Base-by-base conservation (phyloP, 352 stramenopile species). In the Pelagophyceae sp. region DNA sequence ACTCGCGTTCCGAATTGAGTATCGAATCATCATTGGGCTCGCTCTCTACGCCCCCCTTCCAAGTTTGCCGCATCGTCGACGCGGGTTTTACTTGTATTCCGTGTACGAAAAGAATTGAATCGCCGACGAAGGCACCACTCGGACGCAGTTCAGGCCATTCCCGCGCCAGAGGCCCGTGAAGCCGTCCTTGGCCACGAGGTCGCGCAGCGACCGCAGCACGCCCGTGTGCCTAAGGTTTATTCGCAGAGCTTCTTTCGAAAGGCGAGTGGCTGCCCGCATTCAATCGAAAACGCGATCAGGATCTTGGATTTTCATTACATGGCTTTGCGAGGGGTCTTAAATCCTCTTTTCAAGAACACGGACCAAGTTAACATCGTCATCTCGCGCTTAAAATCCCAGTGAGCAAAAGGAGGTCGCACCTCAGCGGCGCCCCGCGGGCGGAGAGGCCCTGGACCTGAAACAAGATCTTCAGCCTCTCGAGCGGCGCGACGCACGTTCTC, bases 401-500 rank as follows among this genome's bases (percentile, higher is more conserved):
- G n/a, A n/a, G n/a, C n/a, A n/a, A n/a, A n/a, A 54, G 11, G 45
- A 11, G 23, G 11, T 11, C 45, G 45, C 45, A 54, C 45, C 58
- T 31, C 35, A 58, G 17, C 15, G 67, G 35, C 15, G 17, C 11
- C 25, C 38, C 38, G 2, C 38, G 5, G 15, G 67, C 38, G 2
- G 35, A 58, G 67, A 74, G 19, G 38, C 67, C 81, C 63, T 83
- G 87, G 58, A 90, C 89, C 80, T 94, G 90, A 78, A 95, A 85
- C 45, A 96, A 81, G 37, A 96, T 84, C 82, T 96, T 96, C 23
- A 95, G 84, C 33, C 91, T 86, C 84, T 96, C 90, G 78, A 95
- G 89, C 25, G 91, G 89, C 38, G 90, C 91, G 35, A 90, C 88
- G 38, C 78, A 82, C 19, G 91, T 94, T 79, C 93, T 92, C 45